These are phyloP conservation scores for Boletus fagicola DNA, from an alignment of 768 basidiomycete genomes.

Conservation along the genomic window DNA sequence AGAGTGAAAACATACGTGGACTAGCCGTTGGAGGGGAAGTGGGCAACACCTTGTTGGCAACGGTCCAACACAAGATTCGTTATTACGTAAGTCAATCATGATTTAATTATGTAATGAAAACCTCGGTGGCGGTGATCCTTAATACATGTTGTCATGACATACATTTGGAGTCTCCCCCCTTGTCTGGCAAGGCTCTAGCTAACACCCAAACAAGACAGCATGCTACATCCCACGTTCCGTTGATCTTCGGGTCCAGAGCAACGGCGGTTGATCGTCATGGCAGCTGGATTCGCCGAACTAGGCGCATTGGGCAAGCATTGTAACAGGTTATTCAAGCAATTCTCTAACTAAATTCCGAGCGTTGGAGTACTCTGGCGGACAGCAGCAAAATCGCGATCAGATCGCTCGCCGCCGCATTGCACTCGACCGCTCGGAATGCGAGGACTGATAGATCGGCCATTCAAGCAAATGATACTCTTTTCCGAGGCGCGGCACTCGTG, in stretches of 20 bases:
- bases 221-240: background rate
- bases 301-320: slow-evolving; percentile 14
- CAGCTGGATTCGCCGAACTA: slow-evolving; percentile 18
- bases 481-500: slow-evolving; percentile 25
- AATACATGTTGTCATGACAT: background rate
- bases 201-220: background rate
- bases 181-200: slow-evolving; percentile 2
- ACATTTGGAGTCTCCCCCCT: background rate
- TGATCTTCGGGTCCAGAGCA: slow-evolving; percentile 16
- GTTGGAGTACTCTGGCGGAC: slow-evolving; percentile 6
- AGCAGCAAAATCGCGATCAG: slow-evolving; percentile 22
- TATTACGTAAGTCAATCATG: slow-evolving; percentile 13
- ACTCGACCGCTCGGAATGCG: slow-evolving; percentile 18
- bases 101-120: slow-evolving; percentile 11
- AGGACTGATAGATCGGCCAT: slow-evolving; percentile 18
- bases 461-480: slow-evolving; percentile 36
- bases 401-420: slow-evolving; percentile 18
- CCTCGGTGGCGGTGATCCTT: background rate
- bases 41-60: background rate
- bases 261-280: slow-evolving; percentile 21
- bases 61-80: background rate
- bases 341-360: slow-evolving; percentile 7
- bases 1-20: slow-evolving; percentile 6
- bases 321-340: slow-evolving; percentile 15
- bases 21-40: background rate